Evolutionary conservation across 768 basidiomycete species (phyloP), one percentile per base, ranked within the genome.

Genomic region (Podaxis carcinomalis): DNA sequence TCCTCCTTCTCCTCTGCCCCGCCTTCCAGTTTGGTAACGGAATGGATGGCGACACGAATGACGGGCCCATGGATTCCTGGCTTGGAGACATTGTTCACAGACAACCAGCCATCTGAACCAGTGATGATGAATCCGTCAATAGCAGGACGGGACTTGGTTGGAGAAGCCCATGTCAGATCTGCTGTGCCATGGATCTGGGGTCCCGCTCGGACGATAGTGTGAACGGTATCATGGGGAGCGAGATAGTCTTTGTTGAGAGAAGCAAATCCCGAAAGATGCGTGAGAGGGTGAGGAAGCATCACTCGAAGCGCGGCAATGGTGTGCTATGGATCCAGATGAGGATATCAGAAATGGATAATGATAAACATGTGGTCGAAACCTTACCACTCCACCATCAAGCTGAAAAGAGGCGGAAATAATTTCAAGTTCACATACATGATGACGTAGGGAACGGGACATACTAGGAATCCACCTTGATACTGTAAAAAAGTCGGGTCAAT

Each of bases 391-490:
- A 14, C 88, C 86, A 67, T 93, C 90, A 13, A 92, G 83, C 82
- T 93, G 53, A 6, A 6, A 27, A 62, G 14, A 42, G 37, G 49
- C n/a, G 46, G 11, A n/a, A 14, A 35, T 40, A 56, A 44, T 42
- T 56, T 51, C 40, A 35, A 64, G 40, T 46, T 27, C 60, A 19
- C 11, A 32, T 19, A 7, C 14, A 39, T 35, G 16, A 44, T 46
- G 11, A 14, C 21, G 37, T 32, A 19, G 10, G 5, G 37, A 4
- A 35, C 13, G 23, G 49, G 51, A 32, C 89, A 75, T 65, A 92
- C 87, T 75, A 93, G 66, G 76, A 93, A 95, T 35, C 91, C 92
- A 42, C 89, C 89, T 76, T 89, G 88, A 66, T 89, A 88, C 86
- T 89, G 53, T 36, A 42, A 53, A 51, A 54, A 27, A 52, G 23